Evolutionary conservation across 805 yeast species (phyloP).

Genomic region (Sugiyamaella qingdaonensis): DNA sequence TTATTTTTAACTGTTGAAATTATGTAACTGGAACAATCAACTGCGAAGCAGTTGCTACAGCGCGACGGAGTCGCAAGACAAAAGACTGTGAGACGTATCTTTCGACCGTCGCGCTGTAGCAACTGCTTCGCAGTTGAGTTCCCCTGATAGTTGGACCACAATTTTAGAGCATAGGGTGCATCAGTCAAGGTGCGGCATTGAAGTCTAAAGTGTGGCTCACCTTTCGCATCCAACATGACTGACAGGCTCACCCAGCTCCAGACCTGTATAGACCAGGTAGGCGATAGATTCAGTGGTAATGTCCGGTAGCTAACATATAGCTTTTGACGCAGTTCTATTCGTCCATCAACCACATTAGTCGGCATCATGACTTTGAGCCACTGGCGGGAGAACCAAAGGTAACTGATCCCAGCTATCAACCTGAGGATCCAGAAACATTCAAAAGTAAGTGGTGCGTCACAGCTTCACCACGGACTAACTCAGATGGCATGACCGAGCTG

Average conservation of each 20-base stretch:
- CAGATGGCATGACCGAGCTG: constrained; percentile 56
- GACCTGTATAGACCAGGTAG: constrained; percentile 70
- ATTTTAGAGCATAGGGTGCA: no score
- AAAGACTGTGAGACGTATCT: no score
- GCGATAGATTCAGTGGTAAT: constrained; percentile 9
- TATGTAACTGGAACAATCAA: no score
- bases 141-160: no score
- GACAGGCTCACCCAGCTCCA: constrained; percentile 90
- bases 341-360: constrained; percentile 50
- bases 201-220: no score
- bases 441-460: constrained; percentile 24
- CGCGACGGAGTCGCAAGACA: no score
- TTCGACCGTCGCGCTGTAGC: no score
- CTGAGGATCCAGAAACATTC: constrained; percentile 26
- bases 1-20: no score
- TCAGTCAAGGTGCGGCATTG: no score
- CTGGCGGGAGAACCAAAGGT: constrained; percentile 51
- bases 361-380: constrained; percentile 60
- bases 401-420: constrained; percentile 48
- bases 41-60: no score
- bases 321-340: constrained; percentile 36
- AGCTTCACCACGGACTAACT: background rate
- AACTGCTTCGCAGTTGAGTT: no score
- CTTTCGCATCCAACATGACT: constrained; percentile 45
- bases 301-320: constrained; percentile 13